Evolutionary conservation across 306 rosid species (phyloP), one percentile per base, ranked within the genome.

Genomic region (Trifolium dubium): DNA sequence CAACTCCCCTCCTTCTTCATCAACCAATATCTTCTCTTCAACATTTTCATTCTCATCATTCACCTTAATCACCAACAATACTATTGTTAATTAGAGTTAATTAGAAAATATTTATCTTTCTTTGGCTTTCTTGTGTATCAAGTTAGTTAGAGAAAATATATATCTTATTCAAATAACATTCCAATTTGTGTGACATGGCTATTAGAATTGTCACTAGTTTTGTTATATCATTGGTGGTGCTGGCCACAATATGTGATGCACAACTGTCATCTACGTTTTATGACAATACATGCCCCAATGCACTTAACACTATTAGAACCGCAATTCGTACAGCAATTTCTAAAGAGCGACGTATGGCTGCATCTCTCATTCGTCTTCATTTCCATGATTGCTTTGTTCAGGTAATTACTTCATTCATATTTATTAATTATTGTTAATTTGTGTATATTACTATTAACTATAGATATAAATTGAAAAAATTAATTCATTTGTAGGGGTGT

Each of bases 231-330:
- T 9, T 85, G 29, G 5, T 82, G 39, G 12, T 79, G 10, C 8
- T 77, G 53, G 60, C 50, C 34, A 63, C 75, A 11, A 63, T 75
- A 30, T 82, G 83, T 30, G 34, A 83, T 10, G 92, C 92, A 8
- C 85, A 85, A 1, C 79, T 89, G 1, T 80, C 90, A 11, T 70
- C 90, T 0, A 66, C 79, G 0, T 89, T 85, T 17, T 89, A 89
- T 19, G 87, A 84, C 14, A 72, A 1, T 11, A 64, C 86, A 7
- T 89, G 96, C 29, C 90, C 96, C 0, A 75, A 75, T 2, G 96
- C 90, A 2, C 87, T 90, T 6, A 28, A 40, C n/a, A 84, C 85
- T 1, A 84, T 88, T 4, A 51, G 85, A 55, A 71, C 76, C 0
- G 75, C 74, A 0, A 80, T 85, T 15, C 17, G 89, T 11, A 46